phyloP scores from a whole-genome alignment of 2,329 filamentous ascomycete genomes.

The Amylocarpus encephaloides region DNA sequence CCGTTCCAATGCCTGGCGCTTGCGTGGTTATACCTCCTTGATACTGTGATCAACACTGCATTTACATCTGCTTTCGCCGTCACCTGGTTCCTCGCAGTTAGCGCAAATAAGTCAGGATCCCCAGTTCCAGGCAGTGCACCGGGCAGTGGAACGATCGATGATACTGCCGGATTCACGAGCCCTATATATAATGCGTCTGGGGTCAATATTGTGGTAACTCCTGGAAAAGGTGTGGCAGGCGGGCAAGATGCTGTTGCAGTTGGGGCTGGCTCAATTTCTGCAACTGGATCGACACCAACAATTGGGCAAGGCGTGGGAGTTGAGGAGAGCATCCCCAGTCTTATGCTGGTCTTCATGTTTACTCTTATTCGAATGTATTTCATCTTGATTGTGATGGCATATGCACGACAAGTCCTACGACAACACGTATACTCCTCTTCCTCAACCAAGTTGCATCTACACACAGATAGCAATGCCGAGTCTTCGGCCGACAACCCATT shows the following conservation, averaged over 20 bases:
- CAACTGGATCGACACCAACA: constrained; percentile 36
- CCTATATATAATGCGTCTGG: constrained; percentile 54
- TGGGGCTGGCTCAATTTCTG: constrained; percentile 32
- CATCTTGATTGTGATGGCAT: constrained; percentile 74
- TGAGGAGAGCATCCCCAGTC: constrained; percentile 65
- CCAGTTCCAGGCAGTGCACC: constrained; percentile 34
- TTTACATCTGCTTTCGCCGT: constrained; percentile 80
- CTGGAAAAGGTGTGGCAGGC: constrained; percentile 36
- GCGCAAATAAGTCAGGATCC: constrained; percentile 34
- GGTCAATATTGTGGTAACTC: constrained; percentile 47
- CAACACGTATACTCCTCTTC: constrained; percentile 54
- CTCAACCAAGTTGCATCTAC: constrained; percentile 27
- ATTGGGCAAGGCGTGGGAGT: constrained; percentile 60
- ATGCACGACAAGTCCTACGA: constrained; percentile 69
- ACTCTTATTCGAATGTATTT: constrained; percentile 79
- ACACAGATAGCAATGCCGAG: constrained; percentile 34
- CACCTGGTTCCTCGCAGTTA: constrained; percentile 76
- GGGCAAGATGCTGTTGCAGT: constrained; percentile 50
- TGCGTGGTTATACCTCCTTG: constrained; percentile 78
- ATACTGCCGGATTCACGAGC: constrained; percentile 59
- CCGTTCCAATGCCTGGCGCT: constrained; percentile 75
- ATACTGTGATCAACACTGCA: constrained; percentile 72
- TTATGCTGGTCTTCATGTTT: constrained; percentile 66
- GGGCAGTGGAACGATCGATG: constrained; percentile 41
- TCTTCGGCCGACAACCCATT: constrained; percentile 63